Percentiles rank a stretch among this genome's conserved stretches.
Conservation (phyloP, 1,284 basidiomycete species). For the Rhodotorula sp. region DNA sequence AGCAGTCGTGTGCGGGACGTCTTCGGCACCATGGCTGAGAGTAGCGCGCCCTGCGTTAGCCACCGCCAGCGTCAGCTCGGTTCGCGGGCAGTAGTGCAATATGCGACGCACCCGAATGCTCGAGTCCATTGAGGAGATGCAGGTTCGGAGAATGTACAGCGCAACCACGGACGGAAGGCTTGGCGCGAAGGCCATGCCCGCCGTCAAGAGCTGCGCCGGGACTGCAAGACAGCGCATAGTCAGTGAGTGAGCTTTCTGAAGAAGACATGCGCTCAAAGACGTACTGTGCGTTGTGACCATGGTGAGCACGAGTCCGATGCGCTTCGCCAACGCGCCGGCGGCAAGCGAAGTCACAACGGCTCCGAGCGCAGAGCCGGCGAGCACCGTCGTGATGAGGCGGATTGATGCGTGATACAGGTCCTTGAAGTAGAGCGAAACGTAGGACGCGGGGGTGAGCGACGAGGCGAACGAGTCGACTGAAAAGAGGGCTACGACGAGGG, state of each 20-base stretch:
- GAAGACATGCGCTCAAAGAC: not conserved
- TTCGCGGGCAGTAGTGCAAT: not conserved
- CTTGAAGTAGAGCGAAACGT: slow-evolving; percentile 31
- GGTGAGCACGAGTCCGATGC: slow-evolving; percentile 27
- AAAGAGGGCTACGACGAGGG: slow-evolving; percentile 27
- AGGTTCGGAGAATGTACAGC: slow-evolving; percentile 20
- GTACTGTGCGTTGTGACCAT: slow-evolving; percentile 29
- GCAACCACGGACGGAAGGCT: not conserved
- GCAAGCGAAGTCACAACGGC: slow-evolving; percentile 20
- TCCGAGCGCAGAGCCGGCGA: slow-evolving; percentile 21
- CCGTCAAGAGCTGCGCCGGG: slow-evolving; percentile 30
- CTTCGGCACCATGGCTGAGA: slow-evolving; percentile 26
- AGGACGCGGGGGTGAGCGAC: slow-evolving; percentile 30
- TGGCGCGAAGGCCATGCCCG: slow-evolving; percentile 26
- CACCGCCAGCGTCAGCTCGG: not conserved
- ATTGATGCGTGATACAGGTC: slow-evolving; percentile 5
- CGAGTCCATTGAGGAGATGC: slow-evolving; percentile 30
- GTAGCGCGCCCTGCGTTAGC: slow-evolving; percentile 4
- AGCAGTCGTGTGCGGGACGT: slow-evolving; percentile 29
- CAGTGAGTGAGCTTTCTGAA: too few species aligned
- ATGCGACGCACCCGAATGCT: slow-evolving; percentile 9
- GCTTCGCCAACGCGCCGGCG: slow-evolving; percentile 29
- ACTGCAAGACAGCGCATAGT: not conserved
- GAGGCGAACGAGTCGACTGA: slow-evolving; percentile 37
- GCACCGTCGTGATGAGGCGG: slow-evolving; percentile 14